Base-by-base conservation (phyloP, 2,329 filamentous ascomycete genomes). In the Colletotrichum sp. region DNA sequence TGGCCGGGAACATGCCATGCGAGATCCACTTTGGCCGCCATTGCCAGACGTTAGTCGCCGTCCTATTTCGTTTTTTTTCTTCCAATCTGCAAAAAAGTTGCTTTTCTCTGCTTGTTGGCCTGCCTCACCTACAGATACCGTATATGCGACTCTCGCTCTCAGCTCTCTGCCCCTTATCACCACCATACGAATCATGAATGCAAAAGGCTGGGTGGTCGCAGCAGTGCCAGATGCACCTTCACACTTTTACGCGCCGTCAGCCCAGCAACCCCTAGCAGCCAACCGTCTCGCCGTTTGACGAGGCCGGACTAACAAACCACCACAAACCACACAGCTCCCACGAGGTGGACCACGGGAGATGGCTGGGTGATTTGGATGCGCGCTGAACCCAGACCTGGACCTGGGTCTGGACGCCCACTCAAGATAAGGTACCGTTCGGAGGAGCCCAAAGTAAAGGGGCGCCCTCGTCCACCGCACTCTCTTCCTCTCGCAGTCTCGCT, bases 281-380 rank as follows among this genome's bases (percentile, higher is more conserved):
- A 34, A 69, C 34, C 69, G 49, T 62, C 60, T 63, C 36, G 32
- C 62, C 28, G 44, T 63, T 75, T 75, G 64, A 70, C 32, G 57
- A 70, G 57, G 34, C 57, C 30, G 59, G 44, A 66, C 34, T 49
- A 66, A 59, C 55, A 67, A 24, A 36, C 24, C 55, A 49, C 24
- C 28, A n/a, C 59, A 62, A 32, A 24, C 32, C 26, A 65, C 26
- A 18, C 12, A 15, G 13, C 24, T 52, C 21, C 21, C 32, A 55
- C 13, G 24, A 28, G 30, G 70, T 76, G 73, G 73, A 55, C 63
- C 73, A 18, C 34, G 49, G 16, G 64, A 76, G 73, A 76, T 76
- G 73, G 70, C 73, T 52, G 73, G 70, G 64, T 76, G 73, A 76
- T 76, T 76, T 76, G 63, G 73, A 76, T 76, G 72, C 59, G 73